phyloP scores from a whole-genome alignment of 805 yeast species.

The Maudiozyma bulderi region DNA sequence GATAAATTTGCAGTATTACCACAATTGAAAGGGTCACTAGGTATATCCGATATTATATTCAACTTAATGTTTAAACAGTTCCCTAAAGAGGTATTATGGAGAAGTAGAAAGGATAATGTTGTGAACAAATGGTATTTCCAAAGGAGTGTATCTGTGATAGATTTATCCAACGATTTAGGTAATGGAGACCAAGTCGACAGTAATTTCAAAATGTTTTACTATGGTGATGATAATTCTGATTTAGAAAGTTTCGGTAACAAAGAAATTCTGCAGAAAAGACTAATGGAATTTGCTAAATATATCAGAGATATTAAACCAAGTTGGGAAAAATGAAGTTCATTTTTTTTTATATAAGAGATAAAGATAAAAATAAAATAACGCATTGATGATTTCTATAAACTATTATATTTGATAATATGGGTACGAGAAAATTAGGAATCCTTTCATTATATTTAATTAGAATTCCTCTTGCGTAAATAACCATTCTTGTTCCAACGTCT shows the following conservation, averaged over 20 bases:
- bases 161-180: conserved; percentile 32
- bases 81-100: conserved; percentile 74
- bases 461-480: conserved; percentile 4
- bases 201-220: conserved; percentile 33
- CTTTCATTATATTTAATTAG: not conserved
- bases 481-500: conserved; percentile 26
- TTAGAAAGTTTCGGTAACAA: conserved; percentile 8
- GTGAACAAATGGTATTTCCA: conserved; percentile 98
- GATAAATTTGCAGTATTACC: conserved; percentile 91
- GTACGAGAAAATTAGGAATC: not conserved
- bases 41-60: conserved; percentile 88
- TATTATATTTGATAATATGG: not conserved
- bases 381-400: not conserved
- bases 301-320: conserved; percentile 31
- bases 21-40: conserved; percentile 79
- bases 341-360: not conserved
- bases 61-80: conserved; percentile 63
- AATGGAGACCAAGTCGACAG: conserved; percentile 20
- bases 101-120: conserved; percentile 78
- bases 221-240: conserved; percentile 29
- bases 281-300: conserved; percentile 20
- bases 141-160: conserved; percentile 63
- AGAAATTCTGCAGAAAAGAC: conserved; percentile 8
- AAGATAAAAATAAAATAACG: not conserved
- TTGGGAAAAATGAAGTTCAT: conserved; percentile 17